Evolutionary conservation across 345 rosid genomes (phyloP).

Genomic region (Nasturtium officinale): DNA sequence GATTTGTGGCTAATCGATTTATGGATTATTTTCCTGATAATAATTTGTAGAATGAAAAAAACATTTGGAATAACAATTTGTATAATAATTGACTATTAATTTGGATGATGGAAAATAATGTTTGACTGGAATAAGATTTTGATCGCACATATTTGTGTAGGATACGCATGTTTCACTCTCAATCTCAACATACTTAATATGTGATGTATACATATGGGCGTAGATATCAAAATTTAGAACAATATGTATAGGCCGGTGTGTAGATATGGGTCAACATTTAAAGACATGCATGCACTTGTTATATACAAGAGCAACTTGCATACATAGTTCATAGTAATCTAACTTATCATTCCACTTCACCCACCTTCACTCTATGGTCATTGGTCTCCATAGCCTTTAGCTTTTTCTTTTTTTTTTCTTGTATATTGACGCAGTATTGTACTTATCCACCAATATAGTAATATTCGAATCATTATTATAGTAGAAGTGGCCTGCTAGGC

Average conservation of each 20-base stretch:
- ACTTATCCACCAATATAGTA: slow-evolving; percentile 6
- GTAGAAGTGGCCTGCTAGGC: slow-evolving; percentile 14
- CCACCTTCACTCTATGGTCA: slow-evolving; percentile 33
- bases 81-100: neutral
- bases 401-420: neutral
- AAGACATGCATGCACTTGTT: slow-evolving; percentile 42
- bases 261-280: slow-evolving; percentile 40
- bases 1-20: neutral
- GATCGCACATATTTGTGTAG: slow-evolving; percentile 2
- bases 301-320: slow-evolving; percentile 36
- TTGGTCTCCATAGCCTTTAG: slow-evolving; percentile 23
- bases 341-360: slow-evolving; percentile 40
- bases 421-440: neutral
- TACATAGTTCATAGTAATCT: slow-evolving; percentile 35
- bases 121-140: neutral
- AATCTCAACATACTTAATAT: neutral
- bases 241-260: slow-evolving; percentile 35
- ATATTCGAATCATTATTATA: neutral
- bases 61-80: too few relatives aligned
- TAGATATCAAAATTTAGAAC: slow-evolving; percentile 5
- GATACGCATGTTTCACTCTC: neutral
- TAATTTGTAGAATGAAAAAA: too few relatives aligned
- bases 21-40: too few relatives aligned
- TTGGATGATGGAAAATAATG: neutral
- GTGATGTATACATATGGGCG: slow-evolving; percentile 11